Evolutionary conservation across 148 eudicot species (phyloP).

Genomic region (Vaccinium darrowii): DNA sequence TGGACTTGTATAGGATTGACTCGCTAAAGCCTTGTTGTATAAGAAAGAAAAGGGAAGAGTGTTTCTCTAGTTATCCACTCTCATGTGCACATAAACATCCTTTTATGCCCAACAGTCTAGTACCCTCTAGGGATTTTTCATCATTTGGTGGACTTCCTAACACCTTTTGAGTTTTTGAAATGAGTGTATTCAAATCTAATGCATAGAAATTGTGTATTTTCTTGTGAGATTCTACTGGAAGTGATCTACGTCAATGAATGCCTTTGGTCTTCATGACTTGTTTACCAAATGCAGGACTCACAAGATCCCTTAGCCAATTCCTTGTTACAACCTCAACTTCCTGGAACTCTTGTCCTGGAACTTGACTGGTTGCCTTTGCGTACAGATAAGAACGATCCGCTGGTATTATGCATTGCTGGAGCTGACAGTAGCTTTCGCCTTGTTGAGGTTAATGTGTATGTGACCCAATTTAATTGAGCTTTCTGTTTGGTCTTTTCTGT

Average conservation of each 20-base stretch:
- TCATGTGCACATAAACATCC: neutral
- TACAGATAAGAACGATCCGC: conserved; percentile 80
- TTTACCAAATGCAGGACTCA: conserved; percentile 68
- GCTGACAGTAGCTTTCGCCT: conserved; percentile 99
- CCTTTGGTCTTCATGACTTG: neutral
- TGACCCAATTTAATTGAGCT: conserved; percentile 21
- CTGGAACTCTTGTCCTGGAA: conserved; percentile 95
- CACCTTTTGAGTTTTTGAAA: conserved; percentile 8
- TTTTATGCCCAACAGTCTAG: neutral
- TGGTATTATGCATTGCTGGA: conserved; percentile 93
- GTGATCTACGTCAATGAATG: conserved; percentile 11
- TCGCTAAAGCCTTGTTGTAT: neutral
- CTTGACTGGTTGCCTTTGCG: conserved; percentile 97
- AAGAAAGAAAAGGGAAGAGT: neutral
- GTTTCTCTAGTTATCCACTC: neutral
- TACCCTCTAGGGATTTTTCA: neutral
- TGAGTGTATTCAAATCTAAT: neutral
- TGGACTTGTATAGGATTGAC: neutral
- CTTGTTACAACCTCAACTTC: conserved; percentile 79
- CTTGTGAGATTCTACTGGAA: neutral
- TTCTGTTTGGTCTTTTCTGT: conserved; percentile 9
- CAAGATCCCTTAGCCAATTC: conserved; percentile 94
- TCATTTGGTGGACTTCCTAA: neutral
- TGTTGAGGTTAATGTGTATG: conserved; percentile 88
- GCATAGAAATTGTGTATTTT: neutral